A percentile compares a stretch with the other conserved stretches of the same genome.
Evolutionary conservation across 441 rosid genomes (phyloP).

Genomic region (Isatis lusitanica): DNA sequence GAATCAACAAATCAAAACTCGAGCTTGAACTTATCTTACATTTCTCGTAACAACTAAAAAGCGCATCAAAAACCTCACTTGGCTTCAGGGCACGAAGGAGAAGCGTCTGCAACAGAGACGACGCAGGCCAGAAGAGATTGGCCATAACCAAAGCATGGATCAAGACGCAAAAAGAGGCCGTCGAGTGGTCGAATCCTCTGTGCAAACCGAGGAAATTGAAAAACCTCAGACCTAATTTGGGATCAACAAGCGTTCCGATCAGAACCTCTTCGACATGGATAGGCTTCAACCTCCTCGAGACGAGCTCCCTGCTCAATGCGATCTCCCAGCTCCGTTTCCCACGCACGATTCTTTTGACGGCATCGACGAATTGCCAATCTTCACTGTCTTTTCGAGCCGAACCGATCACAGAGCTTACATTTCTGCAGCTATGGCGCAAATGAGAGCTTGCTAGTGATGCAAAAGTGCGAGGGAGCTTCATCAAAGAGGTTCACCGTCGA

Average conservation of each 20-base stretch:
- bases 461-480: slow-evolving; percentile 47
- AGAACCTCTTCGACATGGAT: slow-evolving; percentile 65
- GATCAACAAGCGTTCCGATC: slow-evolving; percentile 59
- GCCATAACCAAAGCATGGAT: slow-evolving; percentile 62
- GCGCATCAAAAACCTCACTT: slow-evolving; percentile 50
- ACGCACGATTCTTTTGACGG: slow-evolving; percentile 50
- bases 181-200: slow-evolving; percentile 63
- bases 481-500: slow-evolving; percentile 31
- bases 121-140: slow-evolving; percentile 81
- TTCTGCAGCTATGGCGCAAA: slow-evolving; percentile 20
- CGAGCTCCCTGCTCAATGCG: slow-evolving; percentile 48
- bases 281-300: slow-evolving; percentile 44
- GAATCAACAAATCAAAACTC: slow-evolving; percentile 84
- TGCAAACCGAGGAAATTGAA: slow-evolving; percentile 90
- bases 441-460: slow-evolving; percentile 27
- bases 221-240: slow-evolving; percentile 73
- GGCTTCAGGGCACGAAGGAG: slow-evolving; percentile 63
- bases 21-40: slow-evolving; percentile 53
- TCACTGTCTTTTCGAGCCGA: slow-evolving; percentile 21
- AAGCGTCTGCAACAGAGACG: slow-evolving; percentile 78
- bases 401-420: slow-evolving; percentile 31
- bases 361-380: slow-evolving; percentile 48
- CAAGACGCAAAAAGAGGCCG: slow-evolving; percentile 72
- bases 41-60: slow-evolving; percentile 45
- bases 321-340: slow-evolving; percentile 71